These are phyloP conservation scores for Calendula officinalis DNA, from an alignment of 129 eudicot genomes.

Conservation along the genomic window DNA sequence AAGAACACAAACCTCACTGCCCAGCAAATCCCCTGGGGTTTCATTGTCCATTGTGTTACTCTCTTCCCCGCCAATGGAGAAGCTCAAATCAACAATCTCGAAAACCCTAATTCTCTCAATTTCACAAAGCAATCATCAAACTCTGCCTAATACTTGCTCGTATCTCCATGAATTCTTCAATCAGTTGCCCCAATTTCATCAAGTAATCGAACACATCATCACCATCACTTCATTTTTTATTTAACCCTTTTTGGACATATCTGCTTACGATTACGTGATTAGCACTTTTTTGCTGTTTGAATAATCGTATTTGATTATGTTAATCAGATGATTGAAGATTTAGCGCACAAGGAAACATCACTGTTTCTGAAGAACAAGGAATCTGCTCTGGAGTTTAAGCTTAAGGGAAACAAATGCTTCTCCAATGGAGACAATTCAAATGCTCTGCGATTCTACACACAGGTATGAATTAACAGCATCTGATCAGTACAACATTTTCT, in stretches of 20 bases:
- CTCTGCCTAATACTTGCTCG: constrained; percentile 55
- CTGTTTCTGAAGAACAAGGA: constrained; percentile 64
- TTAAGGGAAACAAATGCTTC: constrained; percentile 72
- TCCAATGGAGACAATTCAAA: constrained; percentile 51
- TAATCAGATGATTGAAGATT: constrained; percentile 59
- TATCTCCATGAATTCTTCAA: constrained; percentile 58
- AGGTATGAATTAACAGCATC: constrained; percentile 31
- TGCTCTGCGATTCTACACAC: constrained; percentile 66
- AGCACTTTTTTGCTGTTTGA: neutral
- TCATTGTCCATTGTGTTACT: too few species aligned
- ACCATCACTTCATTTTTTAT: neutral
- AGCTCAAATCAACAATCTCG: constrained; percentile 60
- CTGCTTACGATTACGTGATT: neutral
- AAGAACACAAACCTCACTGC: neutral
- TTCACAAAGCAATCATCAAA: constrained; percentile 32
- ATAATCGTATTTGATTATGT: neutral
- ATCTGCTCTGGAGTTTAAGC: constrained; percentile 64
- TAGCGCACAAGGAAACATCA: constrained; percentile 50
- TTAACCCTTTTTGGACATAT: neutral
- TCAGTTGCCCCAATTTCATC: constrained; percentile 67
- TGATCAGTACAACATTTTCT: neutral
- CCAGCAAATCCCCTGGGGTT: constrained; percentile 17
- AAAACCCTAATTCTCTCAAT: constrained; percentile 46
- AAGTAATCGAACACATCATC: constrained; percentile 36
- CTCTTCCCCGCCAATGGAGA: constrained; percentile 54